These are phyloP conservation scores for Takashimella koratensis DNA, from an alignment of 1,284 basidiomycete species.

Conservation along the genomic window DNA sequence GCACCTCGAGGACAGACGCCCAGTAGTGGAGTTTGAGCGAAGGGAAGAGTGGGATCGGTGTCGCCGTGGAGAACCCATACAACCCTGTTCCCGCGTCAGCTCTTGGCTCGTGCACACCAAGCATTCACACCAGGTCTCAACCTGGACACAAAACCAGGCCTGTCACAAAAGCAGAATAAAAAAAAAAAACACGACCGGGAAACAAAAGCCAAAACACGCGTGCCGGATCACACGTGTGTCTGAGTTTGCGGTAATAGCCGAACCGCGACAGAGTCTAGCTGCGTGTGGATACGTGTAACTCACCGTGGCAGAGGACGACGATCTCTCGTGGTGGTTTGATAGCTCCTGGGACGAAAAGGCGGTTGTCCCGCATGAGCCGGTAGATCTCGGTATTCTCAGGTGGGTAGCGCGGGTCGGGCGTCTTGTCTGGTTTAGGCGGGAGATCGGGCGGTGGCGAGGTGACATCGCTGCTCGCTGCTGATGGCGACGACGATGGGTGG, in stretches of 20 bases:
- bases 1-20: constrained; percentile 79
- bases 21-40: constrained; percentile 81
- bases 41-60: constrained; percentile 65
- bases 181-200: no score
- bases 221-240: no score
- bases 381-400: constrained; percentile 56
- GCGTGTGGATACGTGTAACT: no score
- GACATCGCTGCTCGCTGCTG: background rate
- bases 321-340: constrained; percentile 77
- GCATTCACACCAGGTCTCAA: no score
- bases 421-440: constrained; percentile 6
- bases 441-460: constrained; percentile 3
- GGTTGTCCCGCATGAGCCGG: constrained; percentile 65
- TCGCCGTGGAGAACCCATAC: constrained; percentile 85
- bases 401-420: constrained; percentile 31
- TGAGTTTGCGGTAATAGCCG: no score
- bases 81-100: constrained; percentile 58
- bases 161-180: no score
- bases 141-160: no score
- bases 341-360: constrained; percentile 61
- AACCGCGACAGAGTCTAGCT: no score
- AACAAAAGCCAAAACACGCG: no score
- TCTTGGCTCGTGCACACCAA: no score
- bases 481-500: background rate
- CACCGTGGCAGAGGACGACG: constrained; percentile 92